Evolutionary conservation across 148 eudicot species (phyloP).

Genomic region (Persicaria maculosa): DNA sequence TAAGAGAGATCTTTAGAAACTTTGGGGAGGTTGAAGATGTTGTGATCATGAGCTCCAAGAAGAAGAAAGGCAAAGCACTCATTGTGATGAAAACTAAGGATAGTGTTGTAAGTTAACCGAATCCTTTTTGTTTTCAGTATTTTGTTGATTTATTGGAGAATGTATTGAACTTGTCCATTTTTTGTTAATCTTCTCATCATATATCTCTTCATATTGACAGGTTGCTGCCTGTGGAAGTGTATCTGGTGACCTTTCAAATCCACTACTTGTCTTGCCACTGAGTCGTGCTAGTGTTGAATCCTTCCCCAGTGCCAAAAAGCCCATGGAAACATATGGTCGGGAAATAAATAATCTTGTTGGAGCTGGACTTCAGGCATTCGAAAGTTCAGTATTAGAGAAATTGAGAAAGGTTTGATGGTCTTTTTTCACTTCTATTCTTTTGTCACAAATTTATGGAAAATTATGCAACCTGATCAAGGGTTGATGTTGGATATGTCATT

Average conservation of each 20-base stretch:
- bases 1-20: constrained; percentile 37
- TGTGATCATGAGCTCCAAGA: constrained; percentile 46
- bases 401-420: constrained; percentile 45
- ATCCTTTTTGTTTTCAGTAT: background rate
- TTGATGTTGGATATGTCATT: background rate
- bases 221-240: constrained; percentile 50
- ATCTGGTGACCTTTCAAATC: constrained; percentile 68
- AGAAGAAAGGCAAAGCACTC: constrained; percentile 52
- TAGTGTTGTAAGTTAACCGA: constrained; percentile 35
- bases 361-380: constrained; percentile 53
- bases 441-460: background rate
- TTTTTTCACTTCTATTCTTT: background rate
- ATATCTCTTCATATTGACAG: constrained; percentile 24
- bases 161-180: constrained; percentile 1
- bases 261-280: constrained; percentile 66
- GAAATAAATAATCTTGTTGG: constrained; percentile 54
- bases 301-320: constrained; percentile 31
- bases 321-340: background rate
- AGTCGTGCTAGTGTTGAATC: constrained; percentile 30
- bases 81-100: constrained; percentile 61
- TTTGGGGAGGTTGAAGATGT: constrained; percentile 71
- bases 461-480: background rate
- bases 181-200: background rate
- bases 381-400: constrained; percentile 66
- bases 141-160: background rate